phyloP scores from a whole-genome alignment of 2,329 filamentous ascomycete species.

The Fusarium bulbicola region DNA sequence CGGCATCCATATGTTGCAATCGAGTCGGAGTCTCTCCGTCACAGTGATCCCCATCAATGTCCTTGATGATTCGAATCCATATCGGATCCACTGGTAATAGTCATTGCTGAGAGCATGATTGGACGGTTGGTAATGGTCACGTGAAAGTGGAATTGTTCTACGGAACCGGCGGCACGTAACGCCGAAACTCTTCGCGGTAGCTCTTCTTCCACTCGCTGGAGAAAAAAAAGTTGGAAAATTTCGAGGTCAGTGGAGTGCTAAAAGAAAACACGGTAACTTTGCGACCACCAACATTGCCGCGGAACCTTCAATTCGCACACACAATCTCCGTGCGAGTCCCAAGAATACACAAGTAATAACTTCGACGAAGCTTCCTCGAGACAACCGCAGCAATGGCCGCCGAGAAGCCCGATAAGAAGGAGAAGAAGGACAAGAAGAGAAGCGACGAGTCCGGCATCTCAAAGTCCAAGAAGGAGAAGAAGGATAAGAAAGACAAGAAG shows the following conservation, averaged over 20 bases:
- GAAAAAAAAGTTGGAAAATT: conserved; percentile 50
- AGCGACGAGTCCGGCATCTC: conserved; percentile 62
- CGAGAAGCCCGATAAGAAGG: conserved; percentile 60
- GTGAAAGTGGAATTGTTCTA: background rate
- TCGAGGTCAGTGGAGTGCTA: conserved; percentile 42
- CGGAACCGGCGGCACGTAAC: conserved; percentile 47
- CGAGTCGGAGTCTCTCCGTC: background rate
- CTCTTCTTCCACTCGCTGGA: conserved; percentile 41
- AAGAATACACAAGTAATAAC: conserved; percentile 14
- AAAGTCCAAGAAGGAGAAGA: conserved; percentile 68
- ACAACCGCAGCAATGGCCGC: conserved; percentile 54
- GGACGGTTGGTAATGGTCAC: conserved; percentile 11
- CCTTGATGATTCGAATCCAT: background rate
- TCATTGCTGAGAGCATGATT: conserved; percentile 37
- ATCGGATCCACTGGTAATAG: conserved; percentile 34
- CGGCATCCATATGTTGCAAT: background rate
- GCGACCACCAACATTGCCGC: conserved; percentile 34
- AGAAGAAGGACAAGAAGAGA: conserved; percentile 69
- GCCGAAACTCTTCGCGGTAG: conserved; percentile 41
- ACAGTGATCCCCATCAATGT: conserved; percentile 9
- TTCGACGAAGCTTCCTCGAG: conserved; percentile 19
- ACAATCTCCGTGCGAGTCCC: conserved; percentile 5
- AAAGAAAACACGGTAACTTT: conserved; percentile 40
- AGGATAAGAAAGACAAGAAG: conserved; percentile 77
- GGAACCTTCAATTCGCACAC: conserved; percentile 36